phyloP scores from a whole-genome alignment of 140 eudicot species.

The Anethum foeniculum region DNA sequence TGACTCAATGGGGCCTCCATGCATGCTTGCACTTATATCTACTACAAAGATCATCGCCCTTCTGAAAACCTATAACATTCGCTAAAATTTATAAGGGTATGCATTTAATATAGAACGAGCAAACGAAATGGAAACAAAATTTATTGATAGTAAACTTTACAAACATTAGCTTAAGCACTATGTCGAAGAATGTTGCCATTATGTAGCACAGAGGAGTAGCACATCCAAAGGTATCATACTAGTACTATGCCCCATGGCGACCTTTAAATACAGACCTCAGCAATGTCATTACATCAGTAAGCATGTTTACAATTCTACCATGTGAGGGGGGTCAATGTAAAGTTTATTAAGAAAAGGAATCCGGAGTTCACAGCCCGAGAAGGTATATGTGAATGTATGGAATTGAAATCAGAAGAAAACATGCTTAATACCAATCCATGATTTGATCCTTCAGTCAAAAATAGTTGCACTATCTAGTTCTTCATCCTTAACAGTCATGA shows the following conservation, averaged over 20 bases:
- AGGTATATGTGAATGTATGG: background rate
- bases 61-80: constrained; percentile 48
- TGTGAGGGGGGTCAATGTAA: background rate
- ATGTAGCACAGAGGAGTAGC: background rate
- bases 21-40: constrained; percentile 88
- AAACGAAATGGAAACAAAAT: background rate
- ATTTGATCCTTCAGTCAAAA: background rate
- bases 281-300: background rate
- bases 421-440: background rate
- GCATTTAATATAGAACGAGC: background rate
- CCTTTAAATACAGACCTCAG: background rate
- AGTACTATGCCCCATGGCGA: background rate
- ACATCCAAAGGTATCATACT: background rate
- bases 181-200: background rate
- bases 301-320: background rate
- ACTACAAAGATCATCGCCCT: constrained; percentile 70
- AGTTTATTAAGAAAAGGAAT: background rate
- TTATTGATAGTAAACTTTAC: background rate
- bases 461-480: background rate
- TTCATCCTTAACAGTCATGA: background rate
- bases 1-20: constrained; percentile 56
- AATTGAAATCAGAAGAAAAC: background rate
- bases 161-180: background rate
- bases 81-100: constrained; percentile 2
- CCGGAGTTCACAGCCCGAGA: background rate